A percentile compares a stretch with the other conserved stretches of the same genome.
phyloP scores from a whole-genome alignment of 2,329 filamentous ascomycete species.

The Aureobasidium namibiae region DNA sequence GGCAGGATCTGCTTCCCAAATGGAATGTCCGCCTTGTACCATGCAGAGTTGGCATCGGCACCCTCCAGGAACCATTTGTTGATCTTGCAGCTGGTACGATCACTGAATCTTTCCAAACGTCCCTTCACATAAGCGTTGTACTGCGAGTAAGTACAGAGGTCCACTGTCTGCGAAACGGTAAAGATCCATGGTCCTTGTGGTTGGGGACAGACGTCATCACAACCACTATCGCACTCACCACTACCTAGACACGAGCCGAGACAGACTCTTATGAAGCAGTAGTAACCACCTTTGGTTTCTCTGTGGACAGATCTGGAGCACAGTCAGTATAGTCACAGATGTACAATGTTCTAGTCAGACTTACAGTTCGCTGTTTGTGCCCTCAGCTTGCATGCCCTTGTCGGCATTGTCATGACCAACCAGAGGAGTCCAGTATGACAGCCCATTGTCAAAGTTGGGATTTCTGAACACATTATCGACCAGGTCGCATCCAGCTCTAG shows the following conservation, averaged over 20 bases:
- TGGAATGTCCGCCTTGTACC: background rate
- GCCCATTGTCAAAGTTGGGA: background rate
- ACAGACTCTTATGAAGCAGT: background rate
- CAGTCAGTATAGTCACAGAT: background rate
- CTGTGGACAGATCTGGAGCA: background rate
- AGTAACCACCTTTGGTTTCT: background rate
- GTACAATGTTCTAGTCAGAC: background rate
- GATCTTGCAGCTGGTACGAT: background rate
- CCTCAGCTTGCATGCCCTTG: background rate
- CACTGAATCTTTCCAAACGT: background rate
- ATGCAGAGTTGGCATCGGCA: background rate
- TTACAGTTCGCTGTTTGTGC: background rate
- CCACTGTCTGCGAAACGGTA: background rate
- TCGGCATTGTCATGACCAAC: background rate
- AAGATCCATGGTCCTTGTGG: background rate
- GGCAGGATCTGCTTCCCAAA: background rate
- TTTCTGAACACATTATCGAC: background rate
- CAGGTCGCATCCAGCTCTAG: background rate
- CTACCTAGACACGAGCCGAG: background rate
- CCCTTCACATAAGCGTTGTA: background rate
- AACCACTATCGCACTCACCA: background rate
- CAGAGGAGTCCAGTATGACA: background rate
- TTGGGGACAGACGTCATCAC: background rate
- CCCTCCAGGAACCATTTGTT: background rate
- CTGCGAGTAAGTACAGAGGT: background rate